Evolutionary conservation across 2,329 filamentous ascomycete species (phyloP), one percentile per base, ranked within the genome.

Genomic region (Trichoderma cornu-damae): DNA sequence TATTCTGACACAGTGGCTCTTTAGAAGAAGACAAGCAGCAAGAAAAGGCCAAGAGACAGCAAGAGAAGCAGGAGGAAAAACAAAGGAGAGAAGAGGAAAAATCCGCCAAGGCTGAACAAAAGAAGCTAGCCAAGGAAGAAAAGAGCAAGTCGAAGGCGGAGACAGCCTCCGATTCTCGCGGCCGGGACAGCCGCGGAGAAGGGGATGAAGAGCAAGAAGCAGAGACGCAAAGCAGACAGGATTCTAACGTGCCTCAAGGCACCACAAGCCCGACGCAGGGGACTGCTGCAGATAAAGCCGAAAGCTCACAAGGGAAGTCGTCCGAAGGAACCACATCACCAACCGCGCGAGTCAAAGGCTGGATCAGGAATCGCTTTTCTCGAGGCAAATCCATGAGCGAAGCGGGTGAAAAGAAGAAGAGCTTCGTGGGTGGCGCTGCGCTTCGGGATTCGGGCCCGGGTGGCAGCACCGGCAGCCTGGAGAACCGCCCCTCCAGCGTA

Each of bases 321-420:
- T 14, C 34, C 8, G 49, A 59, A 24, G 59, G 44, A 12, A 58
- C 66, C 3, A 64, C 65, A 5, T 73, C 71, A 4, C 70, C 71
- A 14, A 71, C 67, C 3, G 69, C 70, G 49, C 76, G 75, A 59
- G 75, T 81, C 42, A 82, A 76, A 62, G 75, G 73, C 37, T 84
- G 81, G 81, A 72, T 84, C 54, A 83, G 79, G 66, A 78, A 76
- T 22, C 78, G 76, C 5, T 79, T 84, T 60, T 75, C 74, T 0
- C 71, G 72, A 4, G 69, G 74, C 7, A 77, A 75, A 57, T 73
- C 74, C 2, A 55, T 73, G 0, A 68, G 71, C 6, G 73, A 75
- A 9, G 68, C 73, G 1, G 66, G 65, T 14, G 66, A 71, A 3
- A 72, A 72, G 63, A 64, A 65, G 47, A 70, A 68, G 56, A 68